Evolutionary conservation across 768 basidiomycete species (phyloP).

Genomic region (Sarcodon sp.): DNA sequence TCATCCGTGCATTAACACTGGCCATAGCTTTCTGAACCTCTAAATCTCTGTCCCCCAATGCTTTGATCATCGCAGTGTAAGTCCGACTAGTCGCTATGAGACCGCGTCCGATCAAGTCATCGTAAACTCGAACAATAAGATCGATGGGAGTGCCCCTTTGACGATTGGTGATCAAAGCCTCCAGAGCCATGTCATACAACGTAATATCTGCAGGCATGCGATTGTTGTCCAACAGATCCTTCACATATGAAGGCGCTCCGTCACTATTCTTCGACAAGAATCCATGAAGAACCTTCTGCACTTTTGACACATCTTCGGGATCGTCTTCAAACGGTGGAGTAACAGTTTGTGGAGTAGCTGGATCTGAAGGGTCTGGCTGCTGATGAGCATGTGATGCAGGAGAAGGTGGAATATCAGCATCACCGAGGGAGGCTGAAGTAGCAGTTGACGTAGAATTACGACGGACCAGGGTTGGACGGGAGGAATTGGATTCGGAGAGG

Average conservation of each 20-base stretch:
- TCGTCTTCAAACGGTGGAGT: constrained; percentile 11
- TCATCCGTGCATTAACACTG: constrained; percentile 27
- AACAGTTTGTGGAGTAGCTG: constrained; percentile 16
- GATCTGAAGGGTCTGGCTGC: constrained; percentile 7
- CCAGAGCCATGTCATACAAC: constrained; percentile 54
- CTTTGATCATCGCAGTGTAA: constrained; percentile 46
- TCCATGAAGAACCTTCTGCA: constrained; percentile 2
- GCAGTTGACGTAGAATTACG: constrained; percentile 9
- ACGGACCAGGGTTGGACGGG: constrained; percentile 17
- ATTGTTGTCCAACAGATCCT: constrained; percentile 7
- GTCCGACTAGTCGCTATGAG: constrained; percentile 52
- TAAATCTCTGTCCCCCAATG: constrained; percentile 51
- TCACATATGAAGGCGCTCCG: constrained; percentile 16
- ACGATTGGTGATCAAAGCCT: constrained; percentile 35
- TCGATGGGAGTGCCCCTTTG: constrained; percentile 37
- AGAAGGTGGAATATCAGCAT: neutral
- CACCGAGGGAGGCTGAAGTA: constrained; percentile 9
- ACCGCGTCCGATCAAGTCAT: constrained; percentile 49
- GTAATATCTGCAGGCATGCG: constrained; percentile 21
- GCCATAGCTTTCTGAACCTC: constrained; percentile 41
- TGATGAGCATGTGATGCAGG: constrained; percentile 2
- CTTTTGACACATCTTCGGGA: constrained; percentile 6
- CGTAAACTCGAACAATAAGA: constrained; percentile 53
- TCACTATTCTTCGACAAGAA: constrained; percentile 8
- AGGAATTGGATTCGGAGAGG: constrained; percentile 1